These are phyloP conservation scores for Fusarium sp. DNA, from an alignment of 2,329 filamentous ascomycete genomes.

Conservation along the genomic window DNA sequence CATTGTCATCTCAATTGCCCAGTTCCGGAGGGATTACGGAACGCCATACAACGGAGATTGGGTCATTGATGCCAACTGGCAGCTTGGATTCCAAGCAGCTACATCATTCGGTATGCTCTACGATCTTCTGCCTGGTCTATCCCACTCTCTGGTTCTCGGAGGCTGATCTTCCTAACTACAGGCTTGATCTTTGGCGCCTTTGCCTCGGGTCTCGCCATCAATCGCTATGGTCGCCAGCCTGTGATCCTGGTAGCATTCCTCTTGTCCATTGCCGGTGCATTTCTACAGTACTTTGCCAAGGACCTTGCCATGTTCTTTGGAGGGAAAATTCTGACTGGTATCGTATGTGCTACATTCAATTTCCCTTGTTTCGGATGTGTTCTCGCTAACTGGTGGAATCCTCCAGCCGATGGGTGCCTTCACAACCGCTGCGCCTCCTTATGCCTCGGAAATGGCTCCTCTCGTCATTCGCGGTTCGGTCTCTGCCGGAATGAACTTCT, in stretches of 20 bases:
- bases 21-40: background rate
- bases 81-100: background rate
- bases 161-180: background rate
- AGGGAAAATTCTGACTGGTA: background rate
- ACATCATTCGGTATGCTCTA: background rate
- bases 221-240: background rate
- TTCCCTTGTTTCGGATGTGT: background rate
- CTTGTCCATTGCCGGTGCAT: background rate
- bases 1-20: background rate
- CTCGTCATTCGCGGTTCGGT: background rate
- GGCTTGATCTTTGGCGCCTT: background rate
- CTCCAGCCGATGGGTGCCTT: background rate
- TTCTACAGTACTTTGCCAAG: background rate
- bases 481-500: background rate
- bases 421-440: background rate
- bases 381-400: background rate
- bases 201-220: background rate
- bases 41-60: background rate
- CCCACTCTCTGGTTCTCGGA: background rate
- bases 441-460: background rate
- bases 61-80: background rate
- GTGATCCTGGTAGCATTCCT: background rate
- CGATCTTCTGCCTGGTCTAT: background rate
- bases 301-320: background rate
- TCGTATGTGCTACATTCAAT: background rate